Conservation (phyloP, 2,329 filamentous ascomycete species). For the Simplicillium sp. region DNA sequence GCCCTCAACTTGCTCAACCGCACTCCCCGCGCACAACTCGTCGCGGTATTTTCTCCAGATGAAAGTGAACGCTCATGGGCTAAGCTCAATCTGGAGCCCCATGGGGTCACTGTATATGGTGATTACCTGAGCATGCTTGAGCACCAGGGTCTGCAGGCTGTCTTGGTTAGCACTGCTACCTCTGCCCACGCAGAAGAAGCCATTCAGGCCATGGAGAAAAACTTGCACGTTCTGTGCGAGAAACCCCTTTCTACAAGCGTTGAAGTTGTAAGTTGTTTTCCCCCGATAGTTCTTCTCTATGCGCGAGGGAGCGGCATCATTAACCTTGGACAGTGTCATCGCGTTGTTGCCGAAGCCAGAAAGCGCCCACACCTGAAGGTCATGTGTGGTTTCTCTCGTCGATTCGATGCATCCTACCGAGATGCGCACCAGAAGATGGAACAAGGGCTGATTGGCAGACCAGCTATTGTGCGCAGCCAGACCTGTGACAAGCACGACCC, state of each 20-base stretch:
- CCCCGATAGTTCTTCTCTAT: slow-evolving; percentile 17
- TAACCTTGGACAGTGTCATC: slow-evolving; percentile 41
- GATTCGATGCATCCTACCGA: slow-evolving; percentile 57
- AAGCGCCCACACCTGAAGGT: slow-evolving; percentile 53
- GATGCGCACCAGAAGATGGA: slow-evolving; percentile 45
- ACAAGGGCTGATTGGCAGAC: slow-evolving; percentile 46
- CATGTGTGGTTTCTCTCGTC: slow-evolving; percentile 33
- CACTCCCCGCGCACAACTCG: slow-evolving; percentile 35
- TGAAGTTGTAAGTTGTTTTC: slow-evolving; percentile 39
- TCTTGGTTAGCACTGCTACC: slow-evolving; percentile 31
- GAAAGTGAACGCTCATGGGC: slow-evolving; percentile 33
- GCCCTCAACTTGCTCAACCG: slow-evolving; percentile 35
- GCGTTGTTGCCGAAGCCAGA: slow-evolving; percentile 46
- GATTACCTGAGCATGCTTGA: slow-evolving; percentile 37
- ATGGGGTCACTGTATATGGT: slow-evolving; percentile 31
- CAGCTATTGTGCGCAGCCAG: slow-evolving; percentile 54
- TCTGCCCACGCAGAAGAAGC: slow-evolving; percentile 49
- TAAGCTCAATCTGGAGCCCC: slow-evolving; percentile 28
- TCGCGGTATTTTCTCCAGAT: slow-evolving; percentile 39
- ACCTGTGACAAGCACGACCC: slow-evolving; percentile 61
- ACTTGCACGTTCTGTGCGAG: slow-evolving; percentile 49
- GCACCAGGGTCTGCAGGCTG: slow-evolving; percentile 26
- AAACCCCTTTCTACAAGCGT: slow-evolving; percentile 50
- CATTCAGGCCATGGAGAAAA: slow-evolving; percentile 42
- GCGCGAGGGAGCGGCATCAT: slow-evolving; percentile 5